A percentile compares a stretch with the other conserved stretches of the same genome.
These are phyloP conservation scores for Posidonia oceanica DNA, from an alignment of 116 monocot species.

Conservation along the genomic window DNA sequence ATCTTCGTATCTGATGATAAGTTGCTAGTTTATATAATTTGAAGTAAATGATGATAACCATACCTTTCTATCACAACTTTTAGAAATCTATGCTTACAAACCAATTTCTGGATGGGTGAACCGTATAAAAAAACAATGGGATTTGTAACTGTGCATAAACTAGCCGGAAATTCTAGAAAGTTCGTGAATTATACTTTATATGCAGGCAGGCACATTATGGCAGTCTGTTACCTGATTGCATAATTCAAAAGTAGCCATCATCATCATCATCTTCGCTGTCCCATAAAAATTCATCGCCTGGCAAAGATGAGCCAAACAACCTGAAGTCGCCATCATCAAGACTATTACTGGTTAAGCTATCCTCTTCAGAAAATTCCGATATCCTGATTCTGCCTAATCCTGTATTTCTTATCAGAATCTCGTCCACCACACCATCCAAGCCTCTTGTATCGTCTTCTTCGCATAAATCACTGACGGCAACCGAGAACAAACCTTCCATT, in stretches of 20 bases:
- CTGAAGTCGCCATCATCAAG: conserved; percentile 14
- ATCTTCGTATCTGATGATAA: too few relatives aligned
- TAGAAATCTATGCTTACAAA: too few relatives aligned
- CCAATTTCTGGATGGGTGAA: too few relatives aligned
- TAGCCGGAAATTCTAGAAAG: too few relatives aligned
- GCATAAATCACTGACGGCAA: conserved; percentile 4
- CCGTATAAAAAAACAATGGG: too few relatives aligned
- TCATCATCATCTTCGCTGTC: conserved; percentile 30
- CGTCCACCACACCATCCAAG: conserved; percentile 37
- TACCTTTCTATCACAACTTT: too few relatives aligned
- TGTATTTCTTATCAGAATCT: conserved; percentile 16
- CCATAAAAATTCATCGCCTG: conserved; percentile 21
- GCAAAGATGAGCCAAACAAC: conserved; percentile 13
- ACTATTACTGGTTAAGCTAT: not conserved
- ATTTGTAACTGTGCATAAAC: too few relatives aligned
- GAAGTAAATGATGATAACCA: too few relatives aligned
- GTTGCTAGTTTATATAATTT: too few relatives aligned
- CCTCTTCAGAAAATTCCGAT: conserved; percentile 58
- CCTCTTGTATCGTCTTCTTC: conserved; percentile 7
- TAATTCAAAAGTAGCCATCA: not conserved
- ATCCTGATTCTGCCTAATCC: conserved; percentile 9
- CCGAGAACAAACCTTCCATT: conserved; percentile 5
- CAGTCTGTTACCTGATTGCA: too few relatives aligned
- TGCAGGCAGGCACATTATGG: too few relatives aligned
- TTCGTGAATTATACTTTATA: too few relatives aligned